Base-by-base conservation (phyloP, 2,329 filamentous ascomycete genomes). In the Aspergillus terreus region DNA sequence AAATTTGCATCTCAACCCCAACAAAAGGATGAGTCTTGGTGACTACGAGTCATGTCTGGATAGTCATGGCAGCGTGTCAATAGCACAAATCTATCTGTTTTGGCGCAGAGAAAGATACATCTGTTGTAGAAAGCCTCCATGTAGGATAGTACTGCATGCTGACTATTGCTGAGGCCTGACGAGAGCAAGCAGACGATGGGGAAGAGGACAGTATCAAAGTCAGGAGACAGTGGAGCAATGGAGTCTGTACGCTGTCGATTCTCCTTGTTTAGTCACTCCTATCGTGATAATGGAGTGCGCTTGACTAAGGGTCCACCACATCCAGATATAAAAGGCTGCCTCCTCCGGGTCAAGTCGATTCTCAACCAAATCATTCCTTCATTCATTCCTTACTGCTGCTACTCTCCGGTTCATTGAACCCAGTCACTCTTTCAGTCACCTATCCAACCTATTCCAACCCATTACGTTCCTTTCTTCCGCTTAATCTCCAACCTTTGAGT, bases 361-460 rank as follows among this genome's bases (percentile, higher is more conserved):
- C 21, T 15, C 11, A 33, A 33, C 6, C 43, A 32, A 45, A 11
- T 6, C 43, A 45, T 38, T 38, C 35, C 7, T 45, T 35, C 43
- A 45, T 45, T 45, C 43, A 33, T 44, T 44, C 43, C 43, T 30
- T 44, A 7, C 23, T 21, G 12, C 43, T 32, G 17, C 35, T 38
- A 38, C 35, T 38, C n/a, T 38, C 35, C 9, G 17, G 43, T 7
- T 32, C 27, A 32, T 19, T 27, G 25, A 33, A 19, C 43, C 43
- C 14, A 45, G 43, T 45, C 43, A 45, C 43, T 45, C 43, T 33
- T 45, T 45, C 25, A 45, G 43, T 19, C 15, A 30, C 27, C 43
- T 27, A n/a, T 44, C 21, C 41, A 44, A 9, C 41, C 12, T 4
- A 44, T 25, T 2, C 23, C 4, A 23, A 23, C 23, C 23, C 5